Percentiles rank a stretch among this genome's conserved stretches.
Evolutionary conservation across 371 early-diverging fungal species (phyloP).

Genomic region (Smittium culicis): DNA sequence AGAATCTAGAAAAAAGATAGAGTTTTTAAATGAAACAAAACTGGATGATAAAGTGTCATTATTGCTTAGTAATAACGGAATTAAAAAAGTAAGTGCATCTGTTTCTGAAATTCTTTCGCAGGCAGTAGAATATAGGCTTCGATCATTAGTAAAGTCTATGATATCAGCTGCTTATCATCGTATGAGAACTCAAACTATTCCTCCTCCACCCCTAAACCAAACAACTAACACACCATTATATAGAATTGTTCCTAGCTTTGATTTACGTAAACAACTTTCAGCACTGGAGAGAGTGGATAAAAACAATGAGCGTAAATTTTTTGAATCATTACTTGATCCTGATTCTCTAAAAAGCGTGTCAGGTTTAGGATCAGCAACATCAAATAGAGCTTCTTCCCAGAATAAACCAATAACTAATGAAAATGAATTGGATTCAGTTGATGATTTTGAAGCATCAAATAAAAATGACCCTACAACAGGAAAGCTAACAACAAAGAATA

Average conservation of each 20-base stretch:
- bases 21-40: slow-evolving; percentile 13
- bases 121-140: too few relatives aligned
- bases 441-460: neutral
- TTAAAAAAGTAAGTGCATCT: too few relatives aligned
- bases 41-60: slow-evolving; percentile 32
- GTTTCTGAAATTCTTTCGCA: too few relatives aligned
- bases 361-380: neutral
- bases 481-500: neutral
- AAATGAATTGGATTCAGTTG: neutral
- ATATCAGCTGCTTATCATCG: too few relatives aligned
- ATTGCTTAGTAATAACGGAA: slow-evolving; percentile 49
- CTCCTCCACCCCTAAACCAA: too few relatives aligned
- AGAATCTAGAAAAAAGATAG: slow-evolving; percentile 13
- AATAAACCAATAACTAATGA: too few relatives aligned
- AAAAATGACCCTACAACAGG: neutral
- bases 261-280: too few relatives aligned
- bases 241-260: too few relatives aligned
- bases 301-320: slow-evolving; percentile 47
- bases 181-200: too few relatives aligned
- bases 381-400: neutral
- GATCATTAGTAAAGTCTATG: too few relatives aligned
- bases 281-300: slow-evolving; percentile 59
- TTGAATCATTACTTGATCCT: slow-evolving; percentile 20
- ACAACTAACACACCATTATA: too few relatives aligned
- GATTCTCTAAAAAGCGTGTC: neutral